Evolutionary conservation across 805 yeast species (phyloP).

Genomic region (Lipomyces spencermartinsiae): DNA sequence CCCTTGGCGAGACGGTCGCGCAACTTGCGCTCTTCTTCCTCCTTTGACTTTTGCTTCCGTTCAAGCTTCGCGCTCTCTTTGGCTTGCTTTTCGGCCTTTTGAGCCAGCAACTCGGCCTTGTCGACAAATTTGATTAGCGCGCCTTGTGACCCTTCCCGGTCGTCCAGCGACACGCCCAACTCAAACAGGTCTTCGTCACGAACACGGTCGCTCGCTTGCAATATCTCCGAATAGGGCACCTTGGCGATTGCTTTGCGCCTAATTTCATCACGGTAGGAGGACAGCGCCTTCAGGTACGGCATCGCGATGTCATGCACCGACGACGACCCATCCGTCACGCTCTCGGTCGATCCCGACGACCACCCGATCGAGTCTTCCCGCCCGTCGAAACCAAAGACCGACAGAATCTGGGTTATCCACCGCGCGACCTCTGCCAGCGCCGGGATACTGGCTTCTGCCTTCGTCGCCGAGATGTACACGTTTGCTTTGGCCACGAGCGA

Average conservation of each 20-base stretch:
- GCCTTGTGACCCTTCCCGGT: constrained; percentile 66
- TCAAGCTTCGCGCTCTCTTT: constrained; percentile 62
- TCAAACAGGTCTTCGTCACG: constrained; percentile 74
- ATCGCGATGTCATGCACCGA: constrained; percentile 69
- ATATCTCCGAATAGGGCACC: constrained; percentile 57
- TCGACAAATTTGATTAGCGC: constrained; percentile 89
- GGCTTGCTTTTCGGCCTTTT: constrained; percentile 63
- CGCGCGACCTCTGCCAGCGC: constrained; percentile 61
- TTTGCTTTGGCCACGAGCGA: constrained; percentile 77
- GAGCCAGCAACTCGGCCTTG: constrained; percentile 62
- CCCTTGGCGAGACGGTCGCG: constrained; percentile 76
- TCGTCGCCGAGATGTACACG: constrained; percentile 66
- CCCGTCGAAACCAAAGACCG: constrained; percentile 69
- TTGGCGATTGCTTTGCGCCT: constrained; percentile 74
- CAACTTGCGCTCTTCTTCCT: constrained; percentile 56
- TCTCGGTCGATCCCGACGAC: constrained; percentile 49
- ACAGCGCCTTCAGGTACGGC: constrained; percentile 80
- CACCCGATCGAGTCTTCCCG: constrained; percentile 74
- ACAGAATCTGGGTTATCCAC: constrained; percentile 74
- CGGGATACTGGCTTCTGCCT: constrained; percentile 57
- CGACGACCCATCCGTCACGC: constrained; percentile 28
- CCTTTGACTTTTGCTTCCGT: constrained; percentile 52
- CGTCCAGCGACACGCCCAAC: constrained; percentile 86
- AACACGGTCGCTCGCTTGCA: constrained; percentile 74
- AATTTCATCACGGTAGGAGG: constrained; percentile 81